Evolutionary conservation across 192 early-diverging fungal species (phyloP).

Genomic region (Chytriomyces sp.): DNA sequence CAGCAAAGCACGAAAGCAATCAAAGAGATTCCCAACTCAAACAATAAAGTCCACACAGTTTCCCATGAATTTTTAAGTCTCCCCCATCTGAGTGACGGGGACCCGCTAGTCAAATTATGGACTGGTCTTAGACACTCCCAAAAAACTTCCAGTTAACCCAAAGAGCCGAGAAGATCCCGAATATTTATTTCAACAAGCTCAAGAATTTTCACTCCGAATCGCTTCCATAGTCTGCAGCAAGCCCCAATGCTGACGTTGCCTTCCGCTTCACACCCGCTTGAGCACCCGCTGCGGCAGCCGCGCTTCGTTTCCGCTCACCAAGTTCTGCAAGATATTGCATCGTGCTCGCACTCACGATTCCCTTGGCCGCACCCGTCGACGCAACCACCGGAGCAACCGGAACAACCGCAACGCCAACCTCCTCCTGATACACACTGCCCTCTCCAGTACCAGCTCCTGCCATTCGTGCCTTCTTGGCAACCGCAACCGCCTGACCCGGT

Average conservation of each 20-base stretch:
- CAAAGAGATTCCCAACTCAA: no score
- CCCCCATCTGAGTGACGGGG: no score
- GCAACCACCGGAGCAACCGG: background rate
- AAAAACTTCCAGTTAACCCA: no score
- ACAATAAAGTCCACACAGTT: no score
- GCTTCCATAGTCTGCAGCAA: constrained; percentile 18
- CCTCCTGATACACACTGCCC: background rate
- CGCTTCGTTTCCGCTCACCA: background rate
- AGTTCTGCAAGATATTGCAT: constrained; percentile 28
- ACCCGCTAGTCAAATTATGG: no score
- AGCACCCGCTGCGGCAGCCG: background rate
- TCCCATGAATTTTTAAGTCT: no score
- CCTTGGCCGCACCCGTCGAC: background rate
- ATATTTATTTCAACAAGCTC: no score
- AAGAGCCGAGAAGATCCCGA: no score
- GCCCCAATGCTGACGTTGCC: background rate
- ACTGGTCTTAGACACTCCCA: no score
- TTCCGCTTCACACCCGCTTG: constrained; percentile 10
- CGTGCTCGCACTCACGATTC: constrained; percentile 23
- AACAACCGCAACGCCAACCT: no score
- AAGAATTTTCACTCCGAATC: constrained; percentile 15
- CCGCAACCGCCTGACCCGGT: constrained; percentile 20
- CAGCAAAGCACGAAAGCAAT: no score
- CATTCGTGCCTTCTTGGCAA: constrained; percentile 11
- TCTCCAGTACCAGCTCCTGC: background rate